phyloP scores from a whole-genome alignment of 306 rosid genomes.

The Castanea mollissima region DNA sequence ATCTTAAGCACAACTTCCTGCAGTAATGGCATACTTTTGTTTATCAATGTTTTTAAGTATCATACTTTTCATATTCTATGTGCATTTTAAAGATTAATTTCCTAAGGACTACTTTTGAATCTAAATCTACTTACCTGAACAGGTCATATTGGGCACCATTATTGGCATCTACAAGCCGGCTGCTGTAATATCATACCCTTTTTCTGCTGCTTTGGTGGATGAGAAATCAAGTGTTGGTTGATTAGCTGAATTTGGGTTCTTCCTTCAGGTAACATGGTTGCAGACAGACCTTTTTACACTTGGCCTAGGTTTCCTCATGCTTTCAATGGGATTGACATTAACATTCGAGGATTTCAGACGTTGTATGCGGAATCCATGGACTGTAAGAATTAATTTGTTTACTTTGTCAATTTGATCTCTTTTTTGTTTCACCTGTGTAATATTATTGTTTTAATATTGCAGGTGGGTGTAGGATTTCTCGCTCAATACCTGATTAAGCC shows the following conservation, averaged over 20 bases:
- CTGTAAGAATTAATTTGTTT: constrained; percentile 40
- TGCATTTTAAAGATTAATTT: constrained; percentile 16
- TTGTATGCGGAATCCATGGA: constrained; percentile 91
- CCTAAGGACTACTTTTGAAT: constrained; percentile 15
- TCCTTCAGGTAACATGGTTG: constrained; percentile 87
- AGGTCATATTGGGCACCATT: constrained; percentile 79
- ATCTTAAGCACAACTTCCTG: neutral
- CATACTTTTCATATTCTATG: neutral
- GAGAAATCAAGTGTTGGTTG: constrained; percentile 28
- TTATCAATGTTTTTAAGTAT: constrained; percentile 4
- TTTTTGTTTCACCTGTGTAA: constrained; percentile 11
- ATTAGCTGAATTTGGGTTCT: constrained; percentile 25
- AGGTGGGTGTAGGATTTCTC: constrained; percentile 97
- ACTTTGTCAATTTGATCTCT: neutral
- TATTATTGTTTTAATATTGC: constrained; percentile 36
- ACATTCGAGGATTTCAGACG: constrained; percentile 90
- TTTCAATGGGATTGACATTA: constrained; percentile 94
- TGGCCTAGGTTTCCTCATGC: constrained; percentile 93
- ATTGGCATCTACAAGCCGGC: constrained; percentile 85
- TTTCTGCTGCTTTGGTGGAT: constrained; percentile 22
- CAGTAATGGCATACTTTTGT: neutral
- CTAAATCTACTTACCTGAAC: constrained; percentile 34
- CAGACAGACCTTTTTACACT: constrained; percentile 82
- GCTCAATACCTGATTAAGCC: constrained; percentile 93
- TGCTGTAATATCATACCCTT: constrained; percentile 50